Base-by-base conservation (phyloP, 768 basidiomycete genomes). In the Ramaria rubella region DNA sequence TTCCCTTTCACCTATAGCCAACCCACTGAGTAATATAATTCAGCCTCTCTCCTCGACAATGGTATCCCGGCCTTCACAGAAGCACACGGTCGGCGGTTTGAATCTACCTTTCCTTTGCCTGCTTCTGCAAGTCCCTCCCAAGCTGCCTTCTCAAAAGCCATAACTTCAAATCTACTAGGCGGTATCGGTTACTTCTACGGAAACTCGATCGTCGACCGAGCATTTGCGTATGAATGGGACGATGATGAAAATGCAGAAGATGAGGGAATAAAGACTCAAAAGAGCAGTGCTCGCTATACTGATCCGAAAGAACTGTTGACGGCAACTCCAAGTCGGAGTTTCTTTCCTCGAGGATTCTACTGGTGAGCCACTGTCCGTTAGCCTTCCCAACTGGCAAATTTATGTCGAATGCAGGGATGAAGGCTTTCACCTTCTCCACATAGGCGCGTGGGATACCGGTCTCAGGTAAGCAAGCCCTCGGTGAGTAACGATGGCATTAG, bases 301-400 rank as follows among this genome's bases (percentile, higher is more conserved):
- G 86, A 87, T 31, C 86, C 90, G 6, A 83, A 76, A 58, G 81
- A 82, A 19, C 71, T 98, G 19, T 71, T 96, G 61, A 95, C 94
- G 7, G 94, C 91, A 1, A 98, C 95, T 0, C 94, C 94, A 4
- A 95, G 93, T 66, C 79, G 95, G 33, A 93, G 92, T 62, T 98
- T 98, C 76, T 98, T 98, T 76, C 94, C 94, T 0, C 78, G 94
- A 68, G 94, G 94, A 17, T 98, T 98, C 71, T 98, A 98, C 70
- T 98, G 94, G 90, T 89, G 69, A 51, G 68, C 43, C 48, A n/a
- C n/a, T 14, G 45, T 29, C 21, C 11, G 29, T 9, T 38, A 23
- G 17, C 33, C 8, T 59, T 48, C 24, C 4, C 40, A 17, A 12
- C n/a, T 19, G 14, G 6, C 7, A 5, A n/a, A 24, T 26, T 45